These are phyloP conservation scores for Heimioporus sp. DNA, from an alignment of 768 basidiomycete species.

Conservation along the genomic window DNA sequence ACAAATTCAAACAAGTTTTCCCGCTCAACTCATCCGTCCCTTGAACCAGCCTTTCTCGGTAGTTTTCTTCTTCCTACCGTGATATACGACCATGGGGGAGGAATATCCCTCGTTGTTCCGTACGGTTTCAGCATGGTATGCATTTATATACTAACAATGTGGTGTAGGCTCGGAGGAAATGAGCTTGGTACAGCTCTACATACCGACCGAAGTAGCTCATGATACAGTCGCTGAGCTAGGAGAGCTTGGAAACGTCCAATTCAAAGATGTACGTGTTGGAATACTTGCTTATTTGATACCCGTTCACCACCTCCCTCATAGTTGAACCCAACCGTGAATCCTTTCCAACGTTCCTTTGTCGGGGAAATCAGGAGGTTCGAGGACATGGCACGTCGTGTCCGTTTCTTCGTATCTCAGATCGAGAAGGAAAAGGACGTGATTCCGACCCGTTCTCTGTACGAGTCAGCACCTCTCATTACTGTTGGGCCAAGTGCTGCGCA, in stretches of 20 bases:
- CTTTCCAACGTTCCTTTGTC: constrained; percentile 98
- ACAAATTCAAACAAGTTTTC: constrained; percentile 18
- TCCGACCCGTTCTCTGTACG: constrained; percentile 80
- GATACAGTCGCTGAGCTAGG: constrained; percentile 95
- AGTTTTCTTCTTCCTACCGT: not conserved
- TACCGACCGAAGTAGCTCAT: constrained; percentile 96
- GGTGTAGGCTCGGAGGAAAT: constrained; percentile 89
- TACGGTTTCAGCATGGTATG: constrained; percentile 28
- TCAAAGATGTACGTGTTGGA: constrained; percentile 81
- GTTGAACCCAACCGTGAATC: constrained; percentile 93
- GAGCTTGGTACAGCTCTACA: constrained; percentile 96
- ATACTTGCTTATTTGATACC: not conserved
- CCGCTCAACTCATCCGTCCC: not conserved
- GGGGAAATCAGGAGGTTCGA: constrained; percentile 93
- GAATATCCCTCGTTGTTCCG: constrained; percentile 86
- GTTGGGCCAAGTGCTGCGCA: constrained; percentile 92
- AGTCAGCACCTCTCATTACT: constrained; percentile 83
- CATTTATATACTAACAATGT: constrained; percentile 3
- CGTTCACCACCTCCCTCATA: constrained; percentile 31
- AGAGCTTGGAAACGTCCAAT: constrained; percentile 93
- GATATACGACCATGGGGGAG: constrained; percentile 53
- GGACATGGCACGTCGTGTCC: constrained; percentile 92
- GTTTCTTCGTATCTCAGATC: constrained; percentile 87
- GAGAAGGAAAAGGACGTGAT: constrained; percentile 81
- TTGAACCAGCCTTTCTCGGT: not conserved